Base-by-base conservation (phyloP, 768 basidiomycete genomes). In the Podaxis pistillaris region DNA sequence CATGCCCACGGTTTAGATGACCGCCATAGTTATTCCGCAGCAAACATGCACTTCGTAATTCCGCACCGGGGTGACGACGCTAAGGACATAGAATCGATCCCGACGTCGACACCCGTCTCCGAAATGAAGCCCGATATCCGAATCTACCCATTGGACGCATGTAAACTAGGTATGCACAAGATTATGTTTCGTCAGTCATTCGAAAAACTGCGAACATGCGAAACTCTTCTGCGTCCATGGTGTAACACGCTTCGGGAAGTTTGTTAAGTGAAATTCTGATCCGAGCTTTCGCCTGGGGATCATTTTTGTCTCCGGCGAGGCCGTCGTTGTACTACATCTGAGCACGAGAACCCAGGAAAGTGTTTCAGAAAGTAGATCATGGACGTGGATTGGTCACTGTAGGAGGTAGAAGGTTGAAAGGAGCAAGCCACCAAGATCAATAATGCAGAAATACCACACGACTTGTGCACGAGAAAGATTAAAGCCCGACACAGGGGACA, bases 361-460 rank as follows among this genome's bases (percentile, higher is more conserved):
- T 44, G 56, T 57, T 57, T 57, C 56, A 57, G 40, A 44, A 40
- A 11, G 13, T n/a, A 46, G 55, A 4, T 57, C 19, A 57, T 57
- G 41, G 24, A 57, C 41, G 56, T 44, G 4, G n/a, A 17, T 44
- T 1, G 56, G 13, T 56, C 36, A 40, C 7, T 38, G 54, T 22
- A 9, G 36, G 54, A 37, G 54, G 37, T 37, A 15, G 22, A 41
- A 40, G 38, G 33, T 36, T 22, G n/a, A 56, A 41, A 56, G 56
- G 40, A 44, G 40, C 12, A 28, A 44, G 24, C 7, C 13, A 24
- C 15, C 8, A 44, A 56, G 17, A 24, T 38, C 6, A 26, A 56
- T 57, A 41, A 46, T 44, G 56, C 41, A 22, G 12, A 41, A 56
- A 36, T 11, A 28, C 52, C 51, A 52, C 49, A 38, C 60, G 30